These are phyloP conservation scores for Halophytophthora batemanensis DNA, from an alignment of 352 stramenopile species.

Conservation along the genomic window DNA sequence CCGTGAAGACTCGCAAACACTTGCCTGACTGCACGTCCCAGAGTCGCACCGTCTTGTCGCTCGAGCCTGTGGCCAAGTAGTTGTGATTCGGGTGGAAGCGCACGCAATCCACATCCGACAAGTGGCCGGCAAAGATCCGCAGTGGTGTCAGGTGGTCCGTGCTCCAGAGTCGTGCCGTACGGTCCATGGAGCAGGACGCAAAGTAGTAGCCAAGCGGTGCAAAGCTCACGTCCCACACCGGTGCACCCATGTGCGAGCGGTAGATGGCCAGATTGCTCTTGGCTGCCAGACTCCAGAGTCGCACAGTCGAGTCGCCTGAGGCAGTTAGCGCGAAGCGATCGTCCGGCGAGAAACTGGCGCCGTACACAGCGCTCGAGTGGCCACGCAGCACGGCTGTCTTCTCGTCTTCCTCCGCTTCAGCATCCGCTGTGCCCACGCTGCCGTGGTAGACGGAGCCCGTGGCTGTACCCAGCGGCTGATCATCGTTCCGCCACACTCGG, in stretches of 20 bases:
- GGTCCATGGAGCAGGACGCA: conserved; percentile 92
- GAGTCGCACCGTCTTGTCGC: conserved; percentile 92
- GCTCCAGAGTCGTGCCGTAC: conserved; percentile 91
- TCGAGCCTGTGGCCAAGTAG: conserved; percentile 92
- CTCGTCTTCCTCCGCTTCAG: conserved; percentile 66
- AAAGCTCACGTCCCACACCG: conserved; percentile 93
- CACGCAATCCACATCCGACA: conserved; percentile 90
- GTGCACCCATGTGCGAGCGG: conserved; percentile 61
- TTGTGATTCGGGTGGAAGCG: conserved; percentile 96
- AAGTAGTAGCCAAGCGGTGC: conserved; percentile 94
- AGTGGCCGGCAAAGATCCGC: conserved; percentile 92
- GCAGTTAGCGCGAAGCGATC: conserved; percentile 80
- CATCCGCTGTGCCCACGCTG: conserved; percentile 20
- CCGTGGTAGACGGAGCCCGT: conserved; percentile 60
- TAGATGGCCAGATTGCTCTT: conserved; percentile 80
- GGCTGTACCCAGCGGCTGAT: conserved; percentile 66
- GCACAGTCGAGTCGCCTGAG: conserved; percentile 76
- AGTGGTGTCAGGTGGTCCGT: conserved; percentile 90
- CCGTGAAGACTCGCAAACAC: conserved; percentile 91
- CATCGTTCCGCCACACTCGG: conserved; percentile 81
- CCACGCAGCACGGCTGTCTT: conserved; percentile 67
- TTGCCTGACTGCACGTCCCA: conserved; percentile 94
- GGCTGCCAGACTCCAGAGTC: conserved; percentile 83
- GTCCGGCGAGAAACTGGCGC: conserved; percentile 81
- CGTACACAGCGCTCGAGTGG: conserved; percentile 83